Evolutionary conservation across 768 basidiomycete genomes (phyloP).

Genomic region (Mycena maculata): DNA sequence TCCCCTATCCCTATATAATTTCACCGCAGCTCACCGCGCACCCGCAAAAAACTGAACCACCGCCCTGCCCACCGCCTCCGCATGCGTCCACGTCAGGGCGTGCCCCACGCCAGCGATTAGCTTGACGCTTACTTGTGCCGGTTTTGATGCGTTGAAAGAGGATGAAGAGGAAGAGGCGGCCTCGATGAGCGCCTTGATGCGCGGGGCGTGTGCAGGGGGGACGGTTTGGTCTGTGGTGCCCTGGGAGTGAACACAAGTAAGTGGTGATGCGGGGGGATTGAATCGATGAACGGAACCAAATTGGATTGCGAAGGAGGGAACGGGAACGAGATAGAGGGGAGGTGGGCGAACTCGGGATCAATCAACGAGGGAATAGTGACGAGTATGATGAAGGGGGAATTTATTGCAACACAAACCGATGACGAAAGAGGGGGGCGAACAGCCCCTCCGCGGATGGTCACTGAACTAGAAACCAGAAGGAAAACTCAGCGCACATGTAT

Average conservation of each 20-base stretch:
- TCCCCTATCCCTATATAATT: too few relatives aligned
- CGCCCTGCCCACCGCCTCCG: conserved; percentile 17
- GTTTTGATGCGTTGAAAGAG: background rate
- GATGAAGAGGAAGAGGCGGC: background rate
- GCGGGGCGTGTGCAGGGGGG: conserved; percentile 61
- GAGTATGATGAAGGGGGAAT: too few relatives aligned
- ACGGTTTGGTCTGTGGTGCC: conserved; percentile 72
- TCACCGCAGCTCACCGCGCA: too few relatives aligned
- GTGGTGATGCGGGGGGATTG: background rate
- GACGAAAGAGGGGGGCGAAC: too few relatives aligned
- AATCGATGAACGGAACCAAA: background rate
- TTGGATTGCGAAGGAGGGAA: background rate
- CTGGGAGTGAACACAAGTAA: conserved; percentile 39
- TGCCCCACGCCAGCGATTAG: conserved; percentile 24
- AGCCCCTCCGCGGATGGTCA: too few relatives aligned
- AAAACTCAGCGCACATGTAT: conserved; percentile 60
- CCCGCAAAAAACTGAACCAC: conserved; percentile 7
- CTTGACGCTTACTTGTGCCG: background rate
- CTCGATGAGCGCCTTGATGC: conserved; percentile 45
- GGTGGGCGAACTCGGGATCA: background rate
- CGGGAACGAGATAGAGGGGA: too few relatives aligned
- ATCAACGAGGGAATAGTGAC: too few relatives aligned
- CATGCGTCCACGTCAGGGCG: conserved; percentile 32
- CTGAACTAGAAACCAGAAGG: background rate
- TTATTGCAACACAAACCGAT: too few relatives aligned